These are phyloP conservation scores for Populus ilicifolia DNA, from an alignment of 345 rosid genomes.

Conservation along the genomic window DNA sequence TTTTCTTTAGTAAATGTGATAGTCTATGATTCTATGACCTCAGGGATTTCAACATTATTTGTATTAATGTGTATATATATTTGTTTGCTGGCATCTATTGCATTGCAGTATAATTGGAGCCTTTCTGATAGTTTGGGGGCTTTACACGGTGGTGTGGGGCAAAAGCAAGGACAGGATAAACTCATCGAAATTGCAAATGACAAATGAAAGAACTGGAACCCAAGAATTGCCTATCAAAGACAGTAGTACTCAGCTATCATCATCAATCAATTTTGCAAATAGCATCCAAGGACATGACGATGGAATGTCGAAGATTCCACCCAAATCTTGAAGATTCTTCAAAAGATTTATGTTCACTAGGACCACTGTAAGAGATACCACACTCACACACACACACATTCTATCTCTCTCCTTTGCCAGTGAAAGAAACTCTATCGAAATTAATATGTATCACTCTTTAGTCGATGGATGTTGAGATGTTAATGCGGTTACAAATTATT, in stretches of 20 bases:
- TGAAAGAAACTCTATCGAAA: too few relatives aligned
- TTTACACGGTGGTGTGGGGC: constrained; percentile 88
- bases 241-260: background rate
- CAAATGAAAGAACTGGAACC: constrained; percentile 29
- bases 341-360: background rate
- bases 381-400: background rate
- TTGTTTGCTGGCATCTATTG: background rate
- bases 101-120: constrained; percentile 72
- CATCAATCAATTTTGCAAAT: constrained; percentile 16
- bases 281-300: constrained; percentile 7
- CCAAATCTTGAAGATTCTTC: background rate
- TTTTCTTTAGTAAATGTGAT: too few relatives aligned
- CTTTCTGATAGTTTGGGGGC: constrained; percentile 62
- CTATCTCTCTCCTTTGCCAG: too few relatives aligned
- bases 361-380: too few relatives aligned
- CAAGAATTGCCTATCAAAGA: constrained; percentile 53
- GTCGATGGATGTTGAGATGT: background rate
- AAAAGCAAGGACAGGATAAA: constrained; percentile 56
- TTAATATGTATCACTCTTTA: background rate
- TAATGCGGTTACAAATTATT: rapidly evolving
- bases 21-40: too few relatives aligned
- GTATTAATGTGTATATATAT: background rate
- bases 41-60: background rate
- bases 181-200: constrained; percentile 1
- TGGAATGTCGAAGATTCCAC: constrained; percentile 10